phyloP scores from a whole-genome alignment of 805 yeast species.

The Barnettozyma populi region DNA sequence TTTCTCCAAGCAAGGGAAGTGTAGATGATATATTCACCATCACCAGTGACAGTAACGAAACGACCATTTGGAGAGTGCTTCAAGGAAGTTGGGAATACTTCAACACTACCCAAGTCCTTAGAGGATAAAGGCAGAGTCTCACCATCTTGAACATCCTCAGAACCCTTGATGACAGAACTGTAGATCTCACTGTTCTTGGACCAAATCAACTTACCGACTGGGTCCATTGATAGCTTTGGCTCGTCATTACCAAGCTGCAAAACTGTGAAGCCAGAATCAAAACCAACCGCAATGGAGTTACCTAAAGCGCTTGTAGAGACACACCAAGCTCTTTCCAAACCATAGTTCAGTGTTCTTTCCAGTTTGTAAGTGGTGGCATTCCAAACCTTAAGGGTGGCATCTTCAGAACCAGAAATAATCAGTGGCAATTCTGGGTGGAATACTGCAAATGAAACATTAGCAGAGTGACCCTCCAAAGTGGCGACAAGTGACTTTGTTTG shows the following conservation, averaged over 20 bases:
- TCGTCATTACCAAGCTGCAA: slow-evolving; percentile 89
- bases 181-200: slow-evolving; percentile 81
- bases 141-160: slow-evolving; percentile 69
- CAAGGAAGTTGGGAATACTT: slow-evolving; percentile 83
- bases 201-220: slow-evolving; percentile 87
- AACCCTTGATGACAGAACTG: slow-evolving; percentile 72
- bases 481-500: slow-evolving; percentile 96
- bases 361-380: slow-evolving; percentile 88
- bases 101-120: slow-evolving; percentile 92
- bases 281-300: slow-evolving; percentile 84
- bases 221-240: slow-evolving; percentile 90
- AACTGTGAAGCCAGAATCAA: slow-evolving; percentile 90
- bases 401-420: slow-evolving; percentile 95
- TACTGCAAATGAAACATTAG: slow-evolving; percentile 93
- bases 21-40: slow-evolving; percentile 93
- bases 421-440: slow-evolving; percentile 98
- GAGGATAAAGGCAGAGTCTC: slow-evolving; percentile 70
- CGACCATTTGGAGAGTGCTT: slow-evolving; percentile 96
- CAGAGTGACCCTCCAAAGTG: slow-evolving; percentile 85
- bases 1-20: slow-evolving; percentile 98
- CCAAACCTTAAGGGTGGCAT: slow-evolving; percentile 92
- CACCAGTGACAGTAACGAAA: slow-evolving; percentile 95
- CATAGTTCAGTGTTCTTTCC: slow-evolving; percentile 85
- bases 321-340: slow-evolving; percentile 97
- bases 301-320: slow-evolving; percentile 64